Conservation (phyloP, 1,284 basidiomycete species). For the Irpex lacteus region DNA sequence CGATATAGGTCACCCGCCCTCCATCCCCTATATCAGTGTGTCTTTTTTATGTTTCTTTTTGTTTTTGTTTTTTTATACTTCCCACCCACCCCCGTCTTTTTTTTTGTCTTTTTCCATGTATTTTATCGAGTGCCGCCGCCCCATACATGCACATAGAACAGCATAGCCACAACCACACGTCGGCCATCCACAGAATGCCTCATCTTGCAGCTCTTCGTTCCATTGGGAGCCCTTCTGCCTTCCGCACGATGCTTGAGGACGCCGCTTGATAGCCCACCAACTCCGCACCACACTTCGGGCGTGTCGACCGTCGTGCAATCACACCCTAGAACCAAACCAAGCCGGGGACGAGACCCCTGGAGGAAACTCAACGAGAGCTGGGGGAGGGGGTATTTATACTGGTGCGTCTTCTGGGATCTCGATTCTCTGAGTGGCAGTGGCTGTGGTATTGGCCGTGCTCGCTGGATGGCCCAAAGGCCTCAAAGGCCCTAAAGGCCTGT, state of each 20-base stretch:
- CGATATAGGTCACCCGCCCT: background rate
- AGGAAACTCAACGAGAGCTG: background rate
- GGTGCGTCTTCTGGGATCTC: too few species aligned
- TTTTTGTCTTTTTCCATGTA: background rate
- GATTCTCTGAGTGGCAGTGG: too few species aligned
- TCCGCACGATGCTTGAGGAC: background rate
- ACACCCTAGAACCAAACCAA: background rate
- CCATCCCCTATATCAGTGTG: background rate
- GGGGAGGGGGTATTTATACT: too few species aligned
- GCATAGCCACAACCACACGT: too few species aligned
- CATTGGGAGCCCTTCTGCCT: background rate
- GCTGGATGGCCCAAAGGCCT: too few species aligned
- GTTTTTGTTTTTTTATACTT: background rate
- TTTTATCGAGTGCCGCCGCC: background rate
- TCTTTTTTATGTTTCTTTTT: background rate
- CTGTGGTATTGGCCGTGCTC: too few species aligned
- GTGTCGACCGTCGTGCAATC: too few species aligned
- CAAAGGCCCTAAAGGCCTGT: too few species aligned
- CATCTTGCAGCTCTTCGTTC: background rate
- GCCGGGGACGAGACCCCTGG: too few species aligned
- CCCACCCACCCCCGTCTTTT: background rate
- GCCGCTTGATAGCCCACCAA: background rate
- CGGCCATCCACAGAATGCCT: background rate
- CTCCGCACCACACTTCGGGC: background rate
- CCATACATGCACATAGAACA: background rate